phyloP scores from a whole-genome alignment of 495 filamentous ascomycete species.

The Umbilicaria muhlenbergii region DNA sequence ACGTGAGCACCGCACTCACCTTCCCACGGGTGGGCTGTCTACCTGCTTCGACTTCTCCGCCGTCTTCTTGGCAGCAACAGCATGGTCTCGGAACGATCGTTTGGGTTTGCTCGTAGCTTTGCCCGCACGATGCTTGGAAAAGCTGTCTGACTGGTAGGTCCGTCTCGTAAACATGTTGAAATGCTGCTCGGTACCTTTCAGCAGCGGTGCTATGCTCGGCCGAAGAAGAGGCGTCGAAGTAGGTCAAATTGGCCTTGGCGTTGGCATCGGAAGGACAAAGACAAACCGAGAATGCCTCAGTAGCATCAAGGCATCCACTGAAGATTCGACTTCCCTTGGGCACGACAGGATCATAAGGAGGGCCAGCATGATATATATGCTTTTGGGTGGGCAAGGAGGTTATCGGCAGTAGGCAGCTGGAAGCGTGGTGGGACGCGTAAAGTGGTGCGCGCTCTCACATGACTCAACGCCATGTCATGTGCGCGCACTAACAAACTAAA shows the following conservation, averaged over 20 bases:
- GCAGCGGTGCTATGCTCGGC: conserved; percentile 1
- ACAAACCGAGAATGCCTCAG: conserved; percentile 5
- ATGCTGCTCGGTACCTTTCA: background rate
- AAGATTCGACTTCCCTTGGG: background rate
- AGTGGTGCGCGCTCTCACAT: conserved; percentile 9
- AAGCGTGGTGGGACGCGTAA: conserved; percentile 1
- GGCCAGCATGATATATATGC: conserved; percentile 6
- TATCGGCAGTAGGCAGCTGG: conserved; percentile 1
- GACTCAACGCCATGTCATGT: conserved; percentile 1
- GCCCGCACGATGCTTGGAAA: conserved; percentile 30
- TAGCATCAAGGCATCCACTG: conserved; percentile 7
- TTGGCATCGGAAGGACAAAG: background rate
- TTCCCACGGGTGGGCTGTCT: conserved; percentile 22
- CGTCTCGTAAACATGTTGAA: conserved; percentile 12
- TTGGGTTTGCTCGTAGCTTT: conserved; percentile 20
- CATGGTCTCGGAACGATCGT: conserved; percentile 17
- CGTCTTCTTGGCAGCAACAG: conserved; percentile 14
- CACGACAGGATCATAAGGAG: background rate
- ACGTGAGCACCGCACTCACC: conserved; percentile 17
- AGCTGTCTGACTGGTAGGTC: conserved; percentile 22
- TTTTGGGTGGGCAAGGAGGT: background rate
- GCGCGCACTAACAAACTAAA: background rate
- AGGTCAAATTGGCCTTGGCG: conserved; percentile 1
- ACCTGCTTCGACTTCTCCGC: conserved; percentile 16
- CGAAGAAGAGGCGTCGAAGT: background rate